Conservation (phyloP, 139 green algal species). For the Chlamydomonas applanata region DNA sequence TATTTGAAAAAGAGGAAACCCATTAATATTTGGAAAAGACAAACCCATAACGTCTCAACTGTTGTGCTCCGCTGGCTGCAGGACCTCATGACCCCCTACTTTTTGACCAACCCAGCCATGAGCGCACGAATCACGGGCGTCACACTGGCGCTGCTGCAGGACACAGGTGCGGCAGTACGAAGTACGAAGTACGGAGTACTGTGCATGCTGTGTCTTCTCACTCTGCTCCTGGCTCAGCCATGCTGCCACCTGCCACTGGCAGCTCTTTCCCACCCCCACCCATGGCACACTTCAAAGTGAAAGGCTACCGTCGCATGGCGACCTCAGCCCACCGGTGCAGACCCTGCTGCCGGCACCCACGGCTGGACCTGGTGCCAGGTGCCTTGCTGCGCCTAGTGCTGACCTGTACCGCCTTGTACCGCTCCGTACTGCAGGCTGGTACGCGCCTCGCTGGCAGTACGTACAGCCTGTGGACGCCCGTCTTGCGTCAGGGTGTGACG, state of each 20-base stretch:
- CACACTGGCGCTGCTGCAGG: background rate
- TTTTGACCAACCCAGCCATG: background rate
- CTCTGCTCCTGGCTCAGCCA: too few relatives aligned
- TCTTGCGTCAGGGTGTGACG: background rate
- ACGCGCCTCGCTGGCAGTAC: background rate
- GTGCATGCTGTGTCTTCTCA: too few relatives aligned
- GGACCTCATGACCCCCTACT: constrained; percentile 5
- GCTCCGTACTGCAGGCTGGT: background rate
- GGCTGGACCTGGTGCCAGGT: too few relatives aligned
- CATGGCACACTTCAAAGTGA: too few relatives aligned
- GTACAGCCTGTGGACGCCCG: background rate
- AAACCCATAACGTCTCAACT: background rate
- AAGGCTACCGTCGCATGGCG: too few relatives aligned
- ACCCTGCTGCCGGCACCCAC: too few relatives aligned
- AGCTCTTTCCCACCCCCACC: too few relatives aligned
- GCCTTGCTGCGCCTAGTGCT: too few relatives aligned
- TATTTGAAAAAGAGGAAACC: background rate
- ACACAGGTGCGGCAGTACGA: constrained; percentile 1
- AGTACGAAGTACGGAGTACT: too few relatives aligned
- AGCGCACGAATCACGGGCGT: background rate
- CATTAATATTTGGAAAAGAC: background rate
- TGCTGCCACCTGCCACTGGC: too few relatives aligned
- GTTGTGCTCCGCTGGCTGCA: background rate
- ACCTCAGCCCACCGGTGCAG: too few relatives aligned
- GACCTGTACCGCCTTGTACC: too few relatives aligned